Evolutionary conservation across 192 early-diverging fungal species (phyloP).

Genomic region (Spinellus fusiger): DNA sequence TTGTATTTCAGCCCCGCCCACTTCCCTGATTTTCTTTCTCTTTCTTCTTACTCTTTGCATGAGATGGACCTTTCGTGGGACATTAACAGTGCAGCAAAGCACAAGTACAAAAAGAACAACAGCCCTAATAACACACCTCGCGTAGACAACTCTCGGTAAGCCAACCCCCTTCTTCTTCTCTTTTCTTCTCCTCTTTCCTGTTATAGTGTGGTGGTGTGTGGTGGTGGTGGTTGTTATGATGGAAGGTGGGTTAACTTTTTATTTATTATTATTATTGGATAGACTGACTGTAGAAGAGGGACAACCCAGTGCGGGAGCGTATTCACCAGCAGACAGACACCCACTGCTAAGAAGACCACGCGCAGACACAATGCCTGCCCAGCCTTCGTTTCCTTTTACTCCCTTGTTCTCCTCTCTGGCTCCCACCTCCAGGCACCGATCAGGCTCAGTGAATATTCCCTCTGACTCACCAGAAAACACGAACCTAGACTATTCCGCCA

Average conservation of each 20-base stretch:
- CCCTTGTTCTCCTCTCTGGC: not conserved
- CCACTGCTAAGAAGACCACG: conserved; percentile 11
- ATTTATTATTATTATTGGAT: not conserved
- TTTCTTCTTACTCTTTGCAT: not conserved
- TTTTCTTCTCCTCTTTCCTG: no score
- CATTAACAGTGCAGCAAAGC: not conserved
- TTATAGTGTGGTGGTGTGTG: not conserved
- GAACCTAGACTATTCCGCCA: not conserved
- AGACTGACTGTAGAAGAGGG: not conserved
- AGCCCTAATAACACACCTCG: not conserved
- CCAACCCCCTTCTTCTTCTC: no score
- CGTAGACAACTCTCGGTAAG: no score
- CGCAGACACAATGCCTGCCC: conserved; percentile 27
- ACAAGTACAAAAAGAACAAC: not conserved
- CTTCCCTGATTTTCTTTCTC: not conserved
- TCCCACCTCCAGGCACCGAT: conserved; percentile 8
- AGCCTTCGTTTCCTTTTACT: conserved; percentile 22
- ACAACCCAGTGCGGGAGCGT: not conserved
- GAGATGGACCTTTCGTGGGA: not conserved
- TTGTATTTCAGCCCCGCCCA: not conserved
- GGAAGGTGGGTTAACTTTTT: not conserved
- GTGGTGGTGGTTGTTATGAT: not conserved
- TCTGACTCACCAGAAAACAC: not conserved
- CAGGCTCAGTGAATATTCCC: conserved; percentile 19
- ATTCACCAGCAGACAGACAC: not conserved